Conservation (phyloP, 1,284 basidiomycete species). For the Sporisorium iseilematis-ciliati region DNA sequence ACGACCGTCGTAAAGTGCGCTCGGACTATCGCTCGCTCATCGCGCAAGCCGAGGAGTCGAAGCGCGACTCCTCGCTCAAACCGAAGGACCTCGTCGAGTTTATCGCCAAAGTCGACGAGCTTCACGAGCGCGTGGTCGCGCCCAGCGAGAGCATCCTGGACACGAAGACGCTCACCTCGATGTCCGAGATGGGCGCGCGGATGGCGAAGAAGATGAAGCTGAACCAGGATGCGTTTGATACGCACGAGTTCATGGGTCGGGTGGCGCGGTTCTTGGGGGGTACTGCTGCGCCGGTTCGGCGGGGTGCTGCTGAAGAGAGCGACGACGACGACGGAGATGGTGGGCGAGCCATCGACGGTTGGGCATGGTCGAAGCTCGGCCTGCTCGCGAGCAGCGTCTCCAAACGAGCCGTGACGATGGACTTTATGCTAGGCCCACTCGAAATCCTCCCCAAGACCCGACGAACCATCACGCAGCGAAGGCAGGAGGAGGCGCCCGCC, state of each 20-base stretch:
- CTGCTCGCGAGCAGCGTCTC: slow-evolving; percentile 41
- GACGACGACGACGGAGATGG: slow-evolving; percentile 17
- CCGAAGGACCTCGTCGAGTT: slow-evolving; percentile 28
- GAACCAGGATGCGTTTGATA: slow-evolving; percentile 60
- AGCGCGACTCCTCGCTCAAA: slow-evolving; percentile 34
- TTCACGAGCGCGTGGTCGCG: slow-evolving; percentile 39
- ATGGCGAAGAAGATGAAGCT: slow-evolving; percentile 65
- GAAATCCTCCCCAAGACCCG: slow-evolving; percentile 52
- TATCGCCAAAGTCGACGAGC: slow-evolving; percentile 22
- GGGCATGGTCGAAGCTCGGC: slow-evolving; percentile 64
- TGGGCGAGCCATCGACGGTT: slow-evolving; percentile 19
- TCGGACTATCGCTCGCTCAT: slow-evolving; percentile 58
- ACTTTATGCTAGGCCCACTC: slow-evolving; percentile 65
- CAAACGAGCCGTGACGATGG: slow-evolving; percentile 54
- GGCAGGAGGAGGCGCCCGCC: slow-evolving; percentile 18
- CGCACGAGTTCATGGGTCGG: slow-evolving; percentile 59
- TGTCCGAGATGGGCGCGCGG: slow-evolving; percentile 61
- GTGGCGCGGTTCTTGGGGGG: slow-evolving; percentile 58
- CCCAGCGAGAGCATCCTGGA: slow-evolving; percentile 55
- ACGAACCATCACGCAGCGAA: background rate
- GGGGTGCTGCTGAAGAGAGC: slow-evolving; percentile 3
- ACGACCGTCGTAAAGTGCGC: slow-evolving; percentile 53
- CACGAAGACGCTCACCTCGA: slow-evolving; percentile 55
- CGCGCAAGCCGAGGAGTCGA: slow-evolving; percentile 44
- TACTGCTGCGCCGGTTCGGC: slow-evolving; percentile 18